phyloP scores from a whole-genome alignment of 768 basidiomycete species.

The Boletus fagicola region DNA sequence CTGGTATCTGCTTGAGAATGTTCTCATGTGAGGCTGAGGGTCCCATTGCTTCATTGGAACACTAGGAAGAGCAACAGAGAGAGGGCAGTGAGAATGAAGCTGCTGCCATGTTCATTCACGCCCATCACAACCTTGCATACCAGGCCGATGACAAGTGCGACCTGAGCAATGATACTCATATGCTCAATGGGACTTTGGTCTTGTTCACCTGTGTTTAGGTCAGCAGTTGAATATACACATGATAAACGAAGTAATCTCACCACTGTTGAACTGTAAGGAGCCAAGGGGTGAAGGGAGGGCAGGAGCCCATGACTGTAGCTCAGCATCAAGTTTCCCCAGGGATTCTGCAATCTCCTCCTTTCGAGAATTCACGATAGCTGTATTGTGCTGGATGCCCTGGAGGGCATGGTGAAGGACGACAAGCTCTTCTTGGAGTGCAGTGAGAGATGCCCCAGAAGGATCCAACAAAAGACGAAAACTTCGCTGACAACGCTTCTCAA shows the following conservation, averaged over 20 bases:
- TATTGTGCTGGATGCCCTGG: no score
- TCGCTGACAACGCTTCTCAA: not conserved
- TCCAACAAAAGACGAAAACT: not conserved
- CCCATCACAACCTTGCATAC: conserved; percentile 16
- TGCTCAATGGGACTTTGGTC: no score
- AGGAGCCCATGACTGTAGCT: not conserved
- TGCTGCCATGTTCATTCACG: conserved; percentile 5
- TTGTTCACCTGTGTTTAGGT: no score
- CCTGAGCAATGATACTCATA: conserved; percentile 6
- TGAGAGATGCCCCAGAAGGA: not conserved
- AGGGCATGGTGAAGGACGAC: no score
- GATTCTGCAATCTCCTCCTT: not conserved
- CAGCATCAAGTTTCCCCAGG: not conserved
- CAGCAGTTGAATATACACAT: no score
- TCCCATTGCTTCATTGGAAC: not conserved
- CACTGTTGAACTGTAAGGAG: not conserved
- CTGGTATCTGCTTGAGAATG: conserved; percentile 2
- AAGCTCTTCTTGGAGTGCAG: not conserved
- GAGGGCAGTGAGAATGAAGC: conserved; percentile 24
- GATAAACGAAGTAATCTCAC: not conserved
- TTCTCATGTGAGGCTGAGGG: conserved; percentile 1
- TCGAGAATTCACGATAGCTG: no score
- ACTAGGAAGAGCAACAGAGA: not conserved
- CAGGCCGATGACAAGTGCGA: not conserved
- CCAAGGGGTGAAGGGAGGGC: no score